Evolutionary conservation across 1,284 basidiomycete species (phyloP).

Genomic region (Ceratobasidium sp.): DNA sequence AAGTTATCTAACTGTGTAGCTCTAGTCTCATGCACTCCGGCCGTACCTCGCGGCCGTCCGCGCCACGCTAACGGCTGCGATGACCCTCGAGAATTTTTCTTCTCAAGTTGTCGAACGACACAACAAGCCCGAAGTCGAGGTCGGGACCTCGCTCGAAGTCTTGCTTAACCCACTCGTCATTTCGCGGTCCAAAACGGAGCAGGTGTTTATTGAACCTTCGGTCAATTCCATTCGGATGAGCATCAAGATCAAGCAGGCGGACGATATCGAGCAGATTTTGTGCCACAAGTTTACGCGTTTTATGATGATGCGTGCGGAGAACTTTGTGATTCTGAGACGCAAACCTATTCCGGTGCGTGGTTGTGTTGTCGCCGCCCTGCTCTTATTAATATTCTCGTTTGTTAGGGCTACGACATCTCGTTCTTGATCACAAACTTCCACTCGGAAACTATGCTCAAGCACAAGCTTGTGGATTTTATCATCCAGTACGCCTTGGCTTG

Average conservation of each 20-base stretch:
- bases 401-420: slow-evolving; percentile 94
- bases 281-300: slow-evolving; percentile 99
- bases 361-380: slow-evolving; percentile 9
- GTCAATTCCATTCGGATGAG: slow-evolving; percentile 96
- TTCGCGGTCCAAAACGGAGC: slow-evolving; percentile 95
- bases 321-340: slow-evolving; percentile 92
- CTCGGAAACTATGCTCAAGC: slow-evolving; percentile 97
- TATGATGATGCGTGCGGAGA: slow-evolving; percentile 98
- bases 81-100: slow-evolving; percentile 96
- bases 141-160: slow-evolving; percentile 89
- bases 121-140: slow-evolving; percentile 95
- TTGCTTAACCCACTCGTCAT: slow-evolving; percentile 91
- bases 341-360: slow-evolving; percentile 83
- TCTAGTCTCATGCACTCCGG: slow-evolving; percentile 71
- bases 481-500: slow-evolving; percentile 71
- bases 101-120: slow-evolving; percentile 97
- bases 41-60: slow-evolving; percentile 97
- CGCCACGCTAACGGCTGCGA: slow-evolving; percentile 93
- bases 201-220: slow-evolving; percentile 94
- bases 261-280: slow-evolving; percentile 97
- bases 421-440: slow-evolving; percentile 98
- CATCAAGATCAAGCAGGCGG: slow-evolving; percentile 99
- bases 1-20: not conserved
- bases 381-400: slow-evolving; percentile 17
- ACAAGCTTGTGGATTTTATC: slow-evolving; percentile 99